Percentiles rank a stretch among this genome's conserved stretches.
phyloP scores from a whole-genome alignment of 2,329 filamentous ascomycete genomes.

The Phialophora expanda region DNA sequence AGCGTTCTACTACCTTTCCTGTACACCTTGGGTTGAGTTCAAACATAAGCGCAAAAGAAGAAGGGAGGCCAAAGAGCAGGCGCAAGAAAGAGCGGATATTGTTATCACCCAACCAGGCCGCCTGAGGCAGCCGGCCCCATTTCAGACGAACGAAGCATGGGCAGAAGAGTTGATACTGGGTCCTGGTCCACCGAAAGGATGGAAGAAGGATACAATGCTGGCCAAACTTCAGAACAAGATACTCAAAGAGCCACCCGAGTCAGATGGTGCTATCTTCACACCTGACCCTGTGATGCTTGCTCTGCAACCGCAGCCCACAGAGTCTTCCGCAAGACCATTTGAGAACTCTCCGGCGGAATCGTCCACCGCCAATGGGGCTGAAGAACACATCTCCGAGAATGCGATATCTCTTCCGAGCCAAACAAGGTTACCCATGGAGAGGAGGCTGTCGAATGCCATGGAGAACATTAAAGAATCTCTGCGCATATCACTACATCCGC shows the following conservation, averaged over 20 bases:
- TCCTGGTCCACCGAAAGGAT: constrained; percentile 65
- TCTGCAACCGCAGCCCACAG: constrained; percentile 10
- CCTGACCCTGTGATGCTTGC: not conserved
- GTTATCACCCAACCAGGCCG: constrained; percentile 69
- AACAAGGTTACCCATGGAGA: constrained; percentile 87
- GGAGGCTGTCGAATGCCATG: constrained; percentile 80
- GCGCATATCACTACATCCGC: constrained; percentile 53
- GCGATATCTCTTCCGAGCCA: constrained; percentile 71
- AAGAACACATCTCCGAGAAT: not conserved
- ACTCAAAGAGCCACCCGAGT: constrained; percentile 48
- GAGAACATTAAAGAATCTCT: constrained; percentile 63
- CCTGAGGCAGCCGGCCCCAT: constrained; percentile 78
- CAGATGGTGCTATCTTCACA: not conserved
- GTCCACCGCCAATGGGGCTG: constrained; percentile 8
- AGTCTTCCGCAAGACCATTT: constrained; percentile 15
- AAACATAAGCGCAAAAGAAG: constrained; percentile 72
- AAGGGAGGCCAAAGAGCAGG: constrained; percentile 71
- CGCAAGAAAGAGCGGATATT: constrained; percentile 64
- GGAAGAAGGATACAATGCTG: constrained; percentile 35
- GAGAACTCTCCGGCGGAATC: constrained; percentile 10
- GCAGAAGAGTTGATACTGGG: constrained; percentile 82
- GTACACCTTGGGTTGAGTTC: constrained; percentile 69
- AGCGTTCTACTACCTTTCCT: constrained; percentile 57
- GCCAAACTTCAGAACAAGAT: constrained; percentile 49
- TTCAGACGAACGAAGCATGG: constrained; percentile 89